These are phyloP conservation scores for Stramenopiles sp. DNA, from an alignment of 352 stramenopile genomes.

Conservation along the genomic window DNA sequence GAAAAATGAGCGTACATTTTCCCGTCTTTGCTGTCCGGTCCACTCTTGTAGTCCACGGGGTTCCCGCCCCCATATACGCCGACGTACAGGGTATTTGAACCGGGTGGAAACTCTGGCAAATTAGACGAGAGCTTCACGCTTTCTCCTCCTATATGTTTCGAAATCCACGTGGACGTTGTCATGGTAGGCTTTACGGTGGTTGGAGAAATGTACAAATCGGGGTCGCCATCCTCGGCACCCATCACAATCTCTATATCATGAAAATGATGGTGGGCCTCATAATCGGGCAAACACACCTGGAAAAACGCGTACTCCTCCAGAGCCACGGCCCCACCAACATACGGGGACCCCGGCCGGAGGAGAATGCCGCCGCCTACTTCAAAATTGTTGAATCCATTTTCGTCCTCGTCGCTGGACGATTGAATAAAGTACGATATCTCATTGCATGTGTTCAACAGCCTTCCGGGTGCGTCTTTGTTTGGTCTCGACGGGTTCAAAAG, in stretches of 20 bases:
- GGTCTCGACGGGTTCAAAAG: no score
- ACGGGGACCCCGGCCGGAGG: not conserved
- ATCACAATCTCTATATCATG: not conserved
- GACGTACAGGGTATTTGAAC: not conserved
- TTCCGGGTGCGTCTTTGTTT: no score
- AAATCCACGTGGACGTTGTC: not conserved
- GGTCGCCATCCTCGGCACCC: not conserved
- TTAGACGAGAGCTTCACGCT: not conserved
- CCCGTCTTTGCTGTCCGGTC: not conserved
- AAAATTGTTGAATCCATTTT: not conserved
- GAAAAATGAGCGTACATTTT: not conserved
- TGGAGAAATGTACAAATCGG: not conserved
- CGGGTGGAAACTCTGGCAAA: not conserved
- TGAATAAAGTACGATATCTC: slow-evolving; percentile 5
- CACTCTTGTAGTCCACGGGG: not conserved
- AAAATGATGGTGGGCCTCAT: not conserved
- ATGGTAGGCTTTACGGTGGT: not conserved
- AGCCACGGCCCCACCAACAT: not conserved
- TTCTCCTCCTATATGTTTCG: not conserved
- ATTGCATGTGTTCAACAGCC: not conserved
- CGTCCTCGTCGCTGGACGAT: not conserved
- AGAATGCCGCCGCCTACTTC: not conserved
- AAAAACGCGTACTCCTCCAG: not conserved
- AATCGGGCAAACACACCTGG: not conserved
- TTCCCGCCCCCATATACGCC: not conserved